These are phyloP conservation scores for Fusarium nurragi DNA, from an alignment of 2,329 filamentous ascomycete genomes.

Conservation along the genomic window DNA sequence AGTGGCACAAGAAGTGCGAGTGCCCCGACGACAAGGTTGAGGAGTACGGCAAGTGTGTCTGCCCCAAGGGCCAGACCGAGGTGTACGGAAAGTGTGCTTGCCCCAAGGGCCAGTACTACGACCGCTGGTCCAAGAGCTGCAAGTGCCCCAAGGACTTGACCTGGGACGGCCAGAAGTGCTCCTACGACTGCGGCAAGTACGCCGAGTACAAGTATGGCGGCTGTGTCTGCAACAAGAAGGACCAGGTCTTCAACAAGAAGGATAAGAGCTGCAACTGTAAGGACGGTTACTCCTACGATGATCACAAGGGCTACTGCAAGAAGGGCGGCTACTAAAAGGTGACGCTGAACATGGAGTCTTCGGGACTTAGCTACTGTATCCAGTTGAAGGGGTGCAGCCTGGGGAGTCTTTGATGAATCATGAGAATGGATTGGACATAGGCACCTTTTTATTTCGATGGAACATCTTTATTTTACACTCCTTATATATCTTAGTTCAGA, in stretches of 20 bases:
- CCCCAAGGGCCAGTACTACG: constrained; percentile 33
- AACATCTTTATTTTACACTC: constrained; percentile 28
- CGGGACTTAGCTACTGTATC: too few species aligned
- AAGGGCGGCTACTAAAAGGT: constrained; percentile 27
- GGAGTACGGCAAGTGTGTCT: constrained; percentile 21
- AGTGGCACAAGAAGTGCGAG: constrained; percentile 16
- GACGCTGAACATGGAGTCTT: background rate
- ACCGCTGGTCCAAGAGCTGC: constrained; percentile 30
- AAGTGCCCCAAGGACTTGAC: constrained; percentile 34
- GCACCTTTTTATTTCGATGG: constrained; percentile 11
- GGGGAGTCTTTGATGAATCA: constrained; percentile 2
- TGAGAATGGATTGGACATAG: constrained; percentile 13
- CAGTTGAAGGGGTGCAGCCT: background rate
- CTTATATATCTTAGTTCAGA: constrained; percentile 25
- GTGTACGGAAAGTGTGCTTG: constrained; percentile 23
- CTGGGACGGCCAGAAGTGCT: constrained; percentile 31
- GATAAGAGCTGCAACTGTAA: constrained; percentile 32
- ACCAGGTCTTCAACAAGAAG: constrained; percentile 28
- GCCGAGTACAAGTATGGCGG: constrained; percentile 32
- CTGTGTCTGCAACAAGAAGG: constrained; percentile 37
- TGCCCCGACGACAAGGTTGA: constrained; percentile 19
- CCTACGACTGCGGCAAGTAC: constrained; percentile 29
- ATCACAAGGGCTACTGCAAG: constrained; percentile 26
- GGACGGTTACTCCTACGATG: constrained; percentile 15
- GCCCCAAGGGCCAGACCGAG: constrained; percentile 19